Base-by-base conservation (phyloP, 257 asterid genomes). In the Cruciata laevipes region DNA sequence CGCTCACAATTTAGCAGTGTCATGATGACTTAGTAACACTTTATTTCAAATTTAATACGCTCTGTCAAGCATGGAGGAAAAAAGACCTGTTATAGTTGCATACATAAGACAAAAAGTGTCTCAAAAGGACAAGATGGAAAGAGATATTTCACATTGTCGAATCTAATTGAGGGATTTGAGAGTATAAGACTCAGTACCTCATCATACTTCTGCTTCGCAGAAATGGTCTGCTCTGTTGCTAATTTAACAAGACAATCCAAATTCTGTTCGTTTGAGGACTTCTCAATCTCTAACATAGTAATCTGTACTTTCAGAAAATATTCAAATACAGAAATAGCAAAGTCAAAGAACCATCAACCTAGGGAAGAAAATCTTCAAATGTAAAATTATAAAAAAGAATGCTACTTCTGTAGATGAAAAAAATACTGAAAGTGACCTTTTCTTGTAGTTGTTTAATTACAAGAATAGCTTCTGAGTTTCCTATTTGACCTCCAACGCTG, bases 381-480 rank as follows among this genome's bases (percentile, higher is more conserved):
- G 13, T 11, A 23, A 31, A 37, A 47, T 47, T 47, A 5, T 42
- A 42, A 3, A 3, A 67, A 3, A 3, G 65, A 23, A 20, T 37
- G 24, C 18, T 27, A 32, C 56, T 56, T 53, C 32, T 58, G 67
- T 60, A 51, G 38, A 64, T 56, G n/a, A 25, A 58, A 78, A 78
- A 73, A 61, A 61, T 33, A 49, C 27, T 7, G 55, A 79, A 49
- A 56, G 14, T 20, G 17, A 93, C 97, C 99, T 93, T 93, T 69
- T 90, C 96, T 69, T 90, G 95, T 60, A 85, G 96, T 79, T 82
- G 87, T 80, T 93, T 93, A 65, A 84, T 88, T 78, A 85, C 84
- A 63, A 82, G 80, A 74, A 82, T 83, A 77, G 90, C 85, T 71
- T 93, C 96, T 0, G 84, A 70, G 66, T 82, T 95, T 66, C 80